Evolutionary conservation across 176 grass and related monocot genomes (phyloP), one percentile per base, ranked within the genome.

Genomic region (Bromus sterilis): DNA sequence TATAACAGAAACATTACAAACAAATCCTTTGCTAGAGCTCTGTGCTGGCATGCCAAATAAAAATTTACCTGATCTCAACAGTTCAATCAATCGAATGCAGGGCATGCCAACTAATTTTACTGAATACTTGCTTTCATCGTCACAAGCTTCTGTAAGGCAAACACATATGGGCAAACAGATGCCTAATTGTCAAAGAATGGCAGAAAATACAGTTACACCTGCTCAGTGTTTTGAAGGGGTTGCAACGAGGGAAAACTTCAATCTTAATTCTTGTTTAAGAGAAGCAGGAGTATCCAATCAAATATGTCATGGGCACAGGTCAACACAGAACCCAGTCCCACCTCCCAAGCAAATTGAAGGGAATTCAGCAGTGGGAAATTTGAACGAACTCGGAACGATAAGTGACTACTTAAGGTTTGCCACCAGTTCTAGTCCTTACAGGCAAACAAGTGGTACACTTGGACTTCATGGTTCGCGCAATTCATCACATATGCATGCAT

Each of bases 311-410:
- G 34, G 77, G 11, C 68, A 65, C 76, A 67, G 59, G 83, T 51
- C 83, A 26, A 25, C 43, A 25, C 68, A 87, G 56, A 77, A 80
- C 75, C 63, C 63, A 68, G 49, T 58, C 24, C 74, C 70, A 86
- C 69, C 79, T 85, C 43, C 78, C 32, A 87, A 56, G 34, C 70
- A 30, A 58, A 62, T 56, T 83, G 86, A 80, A 58, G 81, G 76
- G 74, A 76, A 84, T 76, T 64, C 33, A 8, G 34, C 30, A 44
- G 66, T 63, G 46, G 43, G 13, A 66, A 84, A 66, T 53, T 25
- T 83, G 36, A 69, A 64, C 23, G 85, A 75, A 49, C 44, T 77
- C 59, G 78, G 64, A 66, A 42, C 36, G 12, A 85, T 62, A 24
- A 84, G 84, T 31, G 74, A 60, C 39, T 72, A 82, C 53, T 74